Evolutionary conservation across 495 filamentous ascomycete genomes (phyloP).

Genomic region (Tuber umbilicatum): DNA sequence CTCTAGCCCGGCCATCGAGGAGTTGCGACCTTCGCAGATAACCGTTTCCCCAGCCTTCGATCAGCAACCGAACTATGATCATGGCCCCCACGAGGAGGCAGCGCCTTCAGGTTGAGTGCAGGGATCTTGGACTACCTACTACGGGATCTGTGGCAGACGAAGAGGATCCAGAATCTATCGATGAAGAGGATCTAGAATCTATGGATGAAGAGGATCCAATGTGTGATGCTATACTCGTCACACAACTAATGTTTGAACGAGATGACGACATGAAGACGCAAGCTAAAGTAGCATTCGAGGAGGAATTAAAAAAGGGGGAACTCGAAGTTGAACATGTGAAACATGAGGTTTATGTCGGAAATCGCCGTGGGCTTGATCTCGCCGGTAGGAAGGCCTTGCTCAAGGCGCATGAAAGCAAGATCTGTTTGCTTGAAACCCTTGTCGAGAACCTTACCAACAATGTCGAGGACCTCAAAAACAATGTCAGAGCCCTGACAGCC

Average conservation of each 20-base stretch:
- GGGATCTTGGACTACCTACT: too few species aligned
- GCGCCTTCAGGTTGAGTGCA: too few species aligned
- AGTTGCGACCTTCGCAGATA: constrained; percentile 35
- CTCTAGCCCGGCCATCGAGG: too few species aligned
- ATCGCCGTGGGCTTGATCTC: constrained; percentile 14
- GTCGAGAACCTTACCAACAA: too few species aligned
- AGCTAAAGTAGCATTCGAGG: constrained; percentile 12
- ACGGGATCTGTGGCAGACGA: too few species aligned
- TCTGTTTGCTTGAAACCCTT: too few species aligned
- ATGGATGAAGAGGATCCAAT: constrained; percentile 6
- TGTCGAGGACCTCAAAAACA: too few species aligned
- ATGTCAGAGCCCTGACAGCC: too few species aligned
- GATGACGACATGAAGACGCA: constrained; percentile 12
- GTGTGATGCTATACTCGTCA: constrained; percentile 21
- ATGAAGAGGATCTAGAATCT: background rate
- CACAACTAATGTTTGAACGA: constrained; percentile 6
- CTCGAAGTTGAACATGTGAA: constrained; percentile 11
- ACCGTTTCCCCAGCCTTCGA: too few species aligned
- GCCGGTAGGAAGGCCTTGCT: background rate
- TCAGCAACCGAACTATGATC: too few species aligned
- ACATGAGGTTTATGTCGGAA: constrained; percentile 9
- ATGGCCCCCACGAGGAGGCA: too few species aligned
- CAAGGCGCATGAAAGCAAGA: too few species aligned
- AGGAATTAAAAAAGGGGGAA: constrained; percentile 12
- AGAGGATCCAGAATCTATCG: background rate